These are phyloP conservation scores for Rickenella mellea DNA, from an alignment of 768 basidiomycete genomes.

Conservation along the genomic window DNA sequence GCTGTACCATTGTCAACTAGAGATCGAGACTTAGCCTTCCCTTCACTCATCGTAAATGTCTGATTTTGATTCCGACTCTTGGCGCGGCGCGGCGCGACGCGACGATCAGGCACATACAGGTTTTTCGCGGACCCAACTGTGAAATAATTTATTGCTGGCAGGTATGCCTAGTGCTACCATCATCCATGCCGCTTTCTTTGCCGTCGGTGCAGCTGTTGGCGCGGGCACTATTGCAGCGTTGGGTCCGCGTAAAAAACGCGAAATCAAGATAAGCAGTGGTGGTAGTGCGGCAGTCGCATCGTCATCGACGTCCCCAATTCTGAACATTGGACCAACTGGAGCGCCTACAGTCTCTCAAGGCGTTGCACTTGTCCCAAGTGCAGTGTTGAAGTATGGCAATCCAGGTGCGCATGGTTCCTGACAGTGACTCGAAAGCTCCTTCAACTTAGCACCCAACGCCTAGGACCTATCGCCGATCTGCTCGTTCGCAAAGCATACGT, in stretches of 20 bases:
- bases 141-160: too few relatives aligned
- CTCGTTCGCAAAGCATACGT: conserved; percentile 78
- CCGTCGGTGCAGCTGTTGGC: conserved; percentile 74
- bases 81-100: too few relatives aligned
- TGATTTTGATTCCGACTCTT: too few relatives aligned
- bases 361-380: conserved; percentile 13
- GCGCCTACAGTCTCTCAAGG: conserved; percentile 1
- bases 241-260: conserved; percentile 3
- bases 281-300: too few relatives aligned
- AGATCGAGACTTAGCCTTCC: too few relatives aligned
- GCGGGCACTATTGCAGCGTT: conserved; percentile 42
- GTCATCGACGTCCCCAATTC: conserved; percentile 6
- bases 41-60: too few relatives aligned
- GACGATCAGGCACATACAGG: too few relatives aligned
- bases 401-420: conserved; percentile 45
- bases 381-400: conserved; percentile 68
- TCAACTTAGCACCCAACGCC: neutral
- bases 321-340: conserved; percentile 1
- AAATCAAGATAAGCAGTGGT: neutral
- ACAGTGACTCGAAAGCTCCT: conserved; percentile 4
- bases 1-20: too few relatives aligned
- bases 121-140: too few relatives aligned
- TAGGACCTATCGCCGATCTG: conserved; percentile 79
- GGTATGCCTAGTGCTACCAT: conserved; percentile 38
- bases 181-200: conserved; percentile 65